A percentile compares a stretch with the other conserved stretches of the same genome.
These are phyloP conservation scores for Buddleja alternifolia DNA, from an alignment of 257 asterid genomes.

Conservation along the genomic window DNA sequence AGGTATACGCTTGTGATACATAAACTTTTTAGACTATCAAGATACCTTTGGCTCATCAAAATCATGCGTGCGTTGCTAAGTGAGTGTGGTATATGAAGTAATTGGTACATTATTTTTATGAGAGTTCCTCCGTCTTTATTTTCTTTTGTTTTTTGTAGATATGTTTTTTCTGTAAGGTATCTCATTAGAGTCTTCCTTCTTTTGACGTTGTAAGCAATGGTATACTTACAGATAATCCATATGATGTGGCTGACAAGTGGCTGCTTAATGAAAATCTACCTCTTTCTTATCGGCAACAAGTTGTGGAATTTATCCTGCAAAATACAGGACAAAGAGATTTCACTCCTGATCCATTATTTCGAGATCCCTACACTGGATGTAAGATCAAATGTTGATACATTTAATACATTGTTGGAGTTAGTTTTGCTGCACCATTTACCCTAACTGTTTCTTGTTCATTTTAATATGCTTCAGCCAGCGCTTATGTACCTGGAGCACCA, in stretches of 20 bases:
- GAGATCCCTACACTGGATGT: conserved; percentile 97
- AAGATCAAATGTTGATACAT: conserved; percentile 36
- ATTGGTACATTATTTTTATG: neutral
- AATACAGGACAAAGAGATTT: conserved; percentile 80
- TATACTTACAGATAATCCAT: conserved; percentile 78
- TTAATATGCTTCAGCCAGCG: conserved; percentile 81
- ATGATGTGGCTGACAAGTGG: conserved; percentile 94
- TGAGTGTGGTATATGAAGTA: neutral
- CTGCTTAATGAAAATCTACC: conserved; percentile 89
- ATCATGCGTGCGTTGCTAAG: conserved; percentile 3
- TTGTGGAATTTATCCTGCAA: conserved; percentile 90
- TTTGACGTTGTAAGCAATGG: conserved; percentile 30
- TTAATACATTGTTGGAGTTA: conserved; percentile 20
- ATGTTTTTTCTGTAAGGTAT: conserved; percentile 6
- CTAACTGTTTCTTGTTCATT: conserved; percentile 24
- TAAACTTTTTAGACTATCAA: conserved; percentile 15
- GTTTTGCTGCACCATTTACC: conserved; percentile 20
- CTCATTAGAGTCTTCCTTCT: conserved; percentile 22
- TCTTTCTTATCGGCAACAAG: conserved; percentile 84
- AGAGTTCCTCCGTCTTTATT: neutral
- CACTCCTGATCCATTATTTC: conserved; percentile 74
- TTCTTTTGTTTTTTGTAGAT: neutral
- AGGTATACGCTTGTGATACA: conserved; percentile 51
- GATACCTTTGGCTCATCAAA: conserved; percentile 12
- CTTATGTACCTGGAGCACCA: conserved; percentile 89